These are phyloP conservation scores for Lentinula lateritia DNA, from an alignment of 768 basidiomycete species.

Conservation along the genomic window DNA sequence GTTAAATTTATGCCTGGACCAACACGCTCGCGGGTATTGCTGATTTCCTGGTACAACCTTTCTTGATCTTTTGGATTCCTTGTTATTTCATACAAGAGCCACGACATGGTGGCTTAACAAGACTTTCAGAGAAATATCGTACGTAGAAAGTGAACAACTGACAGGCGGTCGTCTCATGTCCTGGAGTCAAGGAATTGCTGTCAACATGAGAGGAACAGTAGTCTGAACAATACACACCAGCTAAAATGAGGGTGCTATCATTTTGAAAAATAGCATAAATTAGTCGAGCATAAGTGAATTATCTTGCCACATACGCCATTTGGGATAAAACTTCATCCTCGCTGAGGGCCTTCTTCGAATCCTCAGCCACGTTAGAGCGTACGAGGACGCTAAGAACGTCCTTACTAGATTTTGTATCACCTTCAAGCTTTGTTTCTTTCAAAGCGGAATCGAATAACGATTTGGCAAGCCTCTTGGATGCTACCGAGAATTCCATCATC, in stretches of 20 bases:
- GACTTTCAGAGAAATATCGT: not conserved
- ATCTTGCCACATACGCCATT: constrained; percentile 15
- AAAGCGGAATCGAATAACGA: not conserved
- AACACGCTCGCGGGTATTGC: constrained; percentile 10
- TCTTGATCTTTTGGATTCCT: constrained; percentile 52
- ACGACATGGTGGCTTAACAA: constrained; percentile 19
- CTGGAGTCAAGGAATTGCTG: not conserved
- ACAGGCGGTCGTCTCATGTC: not conserved
- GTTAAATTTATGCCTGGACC: constrained; percentile 12
- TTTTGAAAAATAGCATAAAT: not conserved
- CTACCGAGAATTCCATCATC: not conserved
- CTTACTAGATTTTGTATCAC: constrained; percentile 6
- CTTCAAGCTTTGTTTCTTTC: not conserved
- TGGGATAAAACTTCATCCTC: constrained; percentile 27
- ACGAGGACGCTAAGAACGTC: constrained; percentile 30
- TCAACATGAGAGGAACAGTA: not conserved
- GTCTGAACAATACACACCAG: constrained; percentile 9
- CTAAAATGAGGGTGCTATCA: constrained; percentile 35
- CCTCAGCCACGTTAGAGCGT: constrained; percentile 22
- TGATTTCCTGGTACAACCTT: constrained; percentile 57
- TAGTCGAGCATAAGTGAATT: not conserved
- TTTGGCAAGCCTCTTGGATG: not conserved
- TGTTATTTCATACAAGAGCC: constrained; percentile 60
- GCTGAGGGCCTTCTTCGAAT: constrained; percentile 20
- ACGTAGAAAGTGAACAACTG: not conserved